Percentiles rank a stretch among this genome's conserved stretches.
These are phyloP conservation scores for Parmales sp. DNA, from an alignment of 108 stramenopile species.

Conservation along the genomic window DNA sequence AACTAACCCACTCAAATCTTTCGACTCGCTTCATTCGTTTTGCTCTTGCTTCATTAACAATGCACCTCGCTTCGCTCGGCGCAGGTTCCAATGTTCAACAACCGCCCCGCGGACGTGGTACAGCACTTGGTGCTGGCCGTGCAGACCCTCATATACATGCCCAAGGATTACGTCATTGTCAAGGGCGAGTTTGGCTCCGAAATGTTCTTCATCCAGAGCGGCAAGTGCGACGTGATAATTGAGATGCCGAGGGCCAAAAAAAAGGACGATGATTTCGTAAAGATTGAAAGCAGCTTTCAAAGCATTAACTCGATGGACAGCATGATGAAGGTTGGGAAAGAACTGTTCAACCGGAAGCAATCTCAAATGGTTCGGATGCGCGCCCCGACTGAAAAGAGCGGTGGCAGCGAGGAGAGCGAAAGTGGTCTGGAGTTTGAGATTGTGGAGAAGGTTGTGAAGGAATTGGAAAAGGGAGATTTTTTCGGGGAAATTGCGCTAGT, in stretches of 20 bases:
- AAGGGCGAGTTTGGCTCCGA: conserved; percentile 10
- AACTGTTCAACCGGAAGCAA: too few species aligned
- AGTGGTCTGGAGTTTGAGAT: neutral
- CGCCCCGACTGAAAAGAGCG: neutral
- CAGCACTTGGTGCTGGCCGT: conserved; percentile 12
- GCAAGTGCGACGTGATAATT: conserved; percentile 7
- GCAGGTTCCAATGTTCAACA: conserved; percentile 4
- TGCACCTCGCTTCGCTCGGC: too few species aligned
- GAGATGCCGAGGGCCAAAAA: neutral
- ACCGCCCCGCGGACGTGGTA: neutral
- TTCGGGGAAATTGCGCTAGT: conserved; percentile 4
- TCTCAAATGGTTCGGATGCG: too few species aligned
- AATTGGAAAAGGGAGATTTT: neutral
- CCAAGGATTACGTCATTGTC: conserved; percentile 13
- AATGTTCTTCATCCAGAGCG: conserved; percentile 14
- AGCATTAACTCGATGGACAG: too few species aligned
- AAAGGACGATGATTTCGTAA: neutral
- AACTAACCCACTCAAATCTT: too few species aligned
- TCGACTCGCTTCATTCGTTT: too few species aligned
- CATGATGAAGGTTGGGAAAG: too few species aligned
- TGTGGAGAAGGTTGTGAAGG: neutral
- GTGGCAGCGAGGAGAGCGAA: neutral
- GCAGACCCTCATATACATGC: conserved; percentile 5
- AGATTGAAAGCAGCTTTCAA: too few species aligned
- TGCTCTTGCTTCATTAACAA: too few species aligned